These are phyloP conservation scores for Chlamydomonas reinhardtii DNA, from an alignment of 163 green algal genomes.

Conservation along the genomic window DNA sequence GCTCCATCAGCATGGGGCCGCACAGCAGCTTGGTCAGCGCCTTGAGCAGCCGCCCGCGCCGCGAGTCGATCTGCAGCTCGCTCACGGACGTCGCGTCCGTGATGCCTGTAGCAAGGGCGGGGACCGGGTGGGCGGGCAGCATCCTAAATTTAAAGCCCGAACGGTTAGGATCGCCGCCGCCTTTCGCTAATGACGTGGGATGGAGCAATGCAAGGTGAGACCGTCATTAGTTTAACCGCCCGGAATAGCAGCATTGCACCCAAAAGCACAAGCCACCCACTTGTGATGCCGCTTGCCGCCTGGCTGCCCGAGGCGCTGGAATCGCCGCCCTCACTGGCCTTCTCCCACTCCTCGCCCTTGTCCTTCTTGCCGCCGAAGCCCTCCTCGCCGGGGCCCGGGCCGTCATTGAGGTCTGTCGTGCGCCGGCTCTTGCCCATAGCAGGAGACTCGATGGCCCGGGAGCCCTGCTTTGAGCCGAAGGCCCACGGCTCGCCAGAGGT, in stretches of 20 bases:
- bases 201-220: too few relatives aligned
- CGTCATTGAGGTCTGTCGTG: not conserved
- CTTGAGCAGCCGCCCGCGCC: constrained; percentile 23
- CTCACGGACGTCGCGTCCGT: not conserved
- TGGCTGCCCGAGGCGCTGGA: constrained; percentile 14
- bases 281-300: constrained; percentile 13
- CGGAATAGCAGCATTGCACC: too few relatives aligned
- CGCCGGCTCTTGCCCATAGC: not conserved
- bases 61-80: constrained; percentile 16
- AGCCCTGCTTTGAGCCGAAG: not conserved
- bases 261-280: not conserved
- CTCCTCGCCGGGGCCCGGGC: not conserved
- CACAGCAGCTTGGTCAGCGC: constrained; percentile 29
- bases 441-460: not conserved
- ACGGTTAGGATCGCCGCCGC: too few relatives aligned
- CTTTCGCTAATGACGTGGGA: too few relatives aligned
- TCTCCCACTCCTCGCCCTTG: not conserved
- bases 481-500: not conserved
- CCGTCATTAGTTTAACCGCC: too few relatives aligned
- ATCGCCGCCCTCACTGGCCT: constrained; percentile 22
- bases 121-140: not conserved
- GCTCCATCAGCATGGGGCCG: constrained; percentile 4
- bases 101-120: not conserved
- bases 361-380: not conserved
- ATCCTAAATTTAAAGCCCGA: not conserved